Conservation (phyloP, 768 basidiomycete species). For the Boletus insuetus region DNA sequence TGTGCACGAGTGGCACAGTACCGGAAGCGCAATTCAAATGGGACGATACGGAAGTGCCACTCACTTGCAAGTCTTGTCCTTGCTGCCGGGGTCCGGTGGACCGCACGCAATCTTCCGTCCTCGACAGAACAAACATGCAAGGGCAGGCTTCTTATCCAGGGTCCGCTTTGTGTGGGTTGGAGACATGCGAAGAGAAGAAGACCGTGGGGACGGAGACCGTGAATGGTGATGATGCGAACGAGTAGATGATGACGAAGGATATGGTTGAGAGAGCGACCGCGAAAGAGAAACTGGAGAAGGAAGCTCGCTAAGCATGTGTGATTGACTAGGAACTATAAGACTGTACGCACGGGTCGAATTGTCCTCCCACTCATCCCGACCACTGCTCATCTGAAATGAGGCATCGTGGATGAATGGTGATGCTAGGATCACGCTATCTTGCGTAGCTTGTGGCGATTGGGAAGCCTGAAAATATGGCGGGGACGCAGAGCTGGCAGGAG, state of each 20-base stretch:
- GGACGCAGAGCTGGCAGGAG: conserved; percentile 21
- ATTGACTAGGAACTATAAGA: conserved; percentile 9
- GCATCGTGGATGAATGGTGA: conserved; percentile 16
- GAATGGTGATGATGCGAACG: conserved; percentile 24
- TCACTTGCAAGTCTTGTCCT: conserved; percentile 65
- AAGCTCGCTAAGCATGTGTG: conserved; percentile 21
- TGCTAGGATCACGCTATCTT: conserved; percentile 11
- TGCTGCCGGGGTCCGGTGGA: conserved; percentile 49
- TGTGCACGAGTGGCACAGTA: conserved; percentile 6
- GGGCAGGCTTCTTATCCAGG: conserved; percentile 52
- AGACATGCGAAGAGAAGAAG: conserved; percentile 14
- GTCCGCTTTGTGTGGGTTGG: conserved; percentile 25
- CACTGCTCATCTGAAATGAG: conserved; percentile 3
- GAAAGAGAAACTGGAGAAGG: conserved; percentile 9
- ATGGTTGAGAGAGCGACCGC: conserved; percentile 12
- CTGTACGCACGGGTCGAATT: neutral
- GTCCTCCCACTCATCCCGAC: conserved; percentile 26
- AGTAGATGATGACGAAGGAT: conserved; percentile 8
- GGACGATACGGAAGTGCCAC: conserved; percentile 25
- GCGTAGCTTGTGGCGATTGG: conserved; percentile 5
- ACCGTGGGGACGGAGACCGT: conserved; percentile 28
- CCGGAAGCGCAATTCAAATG: neutral
- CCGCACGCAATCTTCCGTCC: conserved; percentile 71
- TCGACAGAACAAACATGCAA: conserved; percentile 65
- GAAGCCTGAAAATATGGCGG: conserved; percentile 19